Evolutionary conservation across 2,329 filamentous ascomycete species (phyloP).

Genomic region (Fusarium hostae): DNA sequence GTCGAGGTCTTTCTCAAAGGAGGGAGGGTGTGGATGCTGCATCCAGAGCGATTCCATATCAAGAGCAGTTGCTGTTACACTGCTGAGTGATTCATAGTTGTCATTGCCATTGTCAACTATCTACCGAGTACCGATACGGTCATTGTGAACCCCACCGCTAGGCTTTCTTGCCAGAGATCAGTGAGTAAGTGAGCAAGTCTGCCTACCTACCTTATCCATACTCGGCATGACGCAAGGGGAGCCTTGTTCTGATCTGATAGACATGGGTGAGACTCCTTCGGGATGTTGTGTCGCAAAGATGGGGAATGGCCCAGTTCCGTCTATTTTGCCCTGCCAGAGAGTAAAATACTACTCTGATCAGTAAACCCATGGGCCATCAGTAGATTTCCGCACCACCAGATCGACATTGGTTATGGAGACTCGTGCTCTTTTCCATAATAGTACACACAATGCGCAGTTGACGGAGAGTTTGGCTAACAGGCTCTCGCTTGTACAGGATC

Average conservation of each 20-base stretch:
- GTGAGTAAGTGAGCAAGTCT: constrained; percentile 18
- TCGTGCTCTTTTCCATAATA: constrained; percentile 14
- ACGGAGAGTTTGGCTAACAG: constrained; percentile 6
- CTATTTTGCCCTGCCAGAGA: constrained; percentile 28
- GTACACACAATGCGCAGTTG: not conserved
- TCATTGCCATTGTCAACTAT: not conserved
- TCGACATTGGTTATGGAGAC: constrained; percentile 35
- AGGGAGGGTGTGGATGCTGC: constrained; percentile 32
- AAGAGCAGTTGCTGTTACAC: not conserved
- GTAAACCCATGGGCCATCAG: not conserved
- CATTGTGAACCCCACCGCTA: constrained; percentile 39
- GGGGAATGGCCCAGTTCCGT: constrained; percentile 39
- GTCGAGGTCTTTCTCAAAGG: constrained; percentile 18
- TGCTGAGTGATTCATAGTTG: not conserved
- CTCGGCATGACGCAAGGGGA: constrained; percentile 43
- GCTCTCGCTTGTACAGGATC: constrained; percentile 1
- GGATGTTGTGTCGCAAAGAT: constrained; percentile 12
- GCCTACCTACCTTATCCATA: constrained; percentile 25
- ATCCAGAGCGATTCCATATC: constrained; percentile 36
- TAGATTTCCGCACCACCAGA: constrained; percentile 30
- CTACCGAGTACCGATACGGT: constrained; percentile 14
- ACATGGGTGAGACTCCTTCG: constrained; percentile 16
- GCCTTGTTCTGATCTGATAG: constrained; percentile 22
- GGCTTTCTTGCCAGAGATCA: constrained; percentile 37
- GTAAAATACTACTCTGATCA: not conserved